phyloP scores from a whole-genome alignment of 208 protist species.

The Trypanosoma lewisi region DNA sequence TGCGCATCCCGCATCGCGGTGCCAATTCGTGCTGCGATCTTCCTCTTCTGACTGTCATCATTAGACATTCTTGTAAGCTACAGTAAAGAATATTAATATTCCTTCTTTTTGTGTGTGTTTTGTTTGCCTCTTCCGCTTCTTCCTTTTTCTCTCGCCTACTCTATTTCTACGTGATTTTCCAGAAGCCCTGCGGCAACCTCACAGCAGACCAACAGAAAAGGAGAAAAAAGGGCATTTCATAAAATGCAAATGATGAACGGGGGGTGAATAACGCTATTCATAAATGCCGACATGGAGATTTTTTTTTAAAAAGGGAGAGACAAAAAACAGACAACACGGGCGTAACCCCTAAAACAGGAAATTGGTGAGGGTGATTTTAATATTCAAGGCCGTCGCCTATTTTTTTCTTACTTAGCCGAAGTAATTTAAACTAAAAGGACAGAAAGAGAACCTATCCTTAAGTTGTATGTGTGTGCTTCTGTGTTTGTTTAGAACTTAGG shows the following conservation, averaged over 20 bases:
- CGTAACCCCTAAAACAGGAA: background rate
- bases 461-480: too few species aligned
- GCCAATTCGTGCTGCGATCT: slow-evolving; percentile 54
- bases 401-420: too few species aligned
- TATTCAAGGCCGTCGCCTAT: too few species aligned
- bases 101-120: background rate
- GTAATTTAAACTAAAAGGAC: slow-evolving; percentile 3
- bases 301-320: too few species aligned
- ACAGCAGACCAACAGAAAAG: background rate
- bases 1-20: slow-evolving; percentile 59
- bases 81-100: background rate
- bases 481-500: slow-evolving; percentile 18
- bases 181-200: background rate
- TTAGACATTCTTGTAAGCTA: slow-evolving; percentile 18
- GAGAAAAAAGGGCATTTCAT: too few species aligned
- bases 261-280: too few species aligned
- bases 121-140: too few species aligned
- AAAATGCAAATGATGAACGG: too few species aligned
- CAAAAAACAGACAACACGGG: too few species aligned
- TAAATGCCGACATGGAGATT: too few species aligned
- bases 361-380: too few species aligned
- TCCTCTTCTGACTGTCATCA: slow-evolving; percentile 31
- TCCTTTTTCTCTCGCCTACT: background rate
- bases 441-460: background rate
- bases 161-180: background rate